Conservation (phyloP, 345 rosid species). For the Populus euphratica region DNA sequence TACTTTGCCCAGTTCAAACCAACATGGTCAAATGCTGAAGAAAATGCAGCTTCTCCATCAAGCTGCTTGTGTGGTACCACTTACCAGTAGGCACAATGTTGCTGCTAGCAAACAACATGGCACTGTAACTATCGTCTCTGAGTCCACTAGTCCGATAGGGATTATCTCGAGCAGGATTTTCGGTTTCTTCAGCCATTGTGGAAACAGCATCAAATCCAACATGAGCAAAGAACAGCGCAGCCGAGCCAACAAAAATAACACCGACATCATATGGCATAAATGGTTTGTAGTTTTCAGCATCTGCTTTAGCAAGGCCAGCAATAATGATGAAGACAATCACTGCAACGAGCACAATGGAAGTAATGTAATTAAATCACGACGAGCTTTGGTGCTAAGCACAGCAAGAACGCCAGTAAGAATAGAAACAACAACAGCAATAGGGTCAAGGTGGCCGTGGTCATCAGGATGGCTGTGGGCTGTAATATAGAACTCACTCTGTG, state of each 20-base stretch:
- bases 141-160: conserved; percentile 43
- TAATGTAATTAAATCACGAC: conserved; percentile 20
- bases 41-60: conserved; percentile 61
- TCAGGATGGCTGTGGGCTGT: conserved; percentile 15
- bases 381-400: conserved; percentile 24
- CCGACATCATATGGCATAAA: conserved; percentile 9
- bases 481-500: conserved; percentile 9
- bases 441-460: conserved; percentile 22
- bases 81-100: conserved; percentile 52
- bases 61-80: conserved; percentile 49
- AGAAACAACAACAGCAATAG: conserved; percentile 17
- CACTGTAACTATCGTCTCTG: conserved; percentile 49
- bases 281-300: conserved; percentile 4
- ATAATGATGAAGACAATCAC: conserved; percentile 23
- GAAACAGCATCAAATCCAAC: conserved; percentile 28
- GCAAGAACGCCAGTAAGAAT: conserved; percentile 13
- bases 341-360: conserved; percentile 18
- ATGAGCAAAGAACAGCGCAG: conserved; percentile 26
- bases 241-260: conserved; percentile 18
- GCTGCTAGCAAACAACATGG: conserved; percentile 60
- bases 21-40: conserved; percentile 60
- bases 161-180: conserved; percentile 25
- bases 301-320: conserved; percentile 19
- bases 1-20: conserved; percentile 88
- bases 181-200: conserved; percentile 25